Percentiles rank a stretch among this genome's conserved stretches.
Conservation (phyloP, 148 eudicot species). For the Euryodendron excelsum region DNA sequence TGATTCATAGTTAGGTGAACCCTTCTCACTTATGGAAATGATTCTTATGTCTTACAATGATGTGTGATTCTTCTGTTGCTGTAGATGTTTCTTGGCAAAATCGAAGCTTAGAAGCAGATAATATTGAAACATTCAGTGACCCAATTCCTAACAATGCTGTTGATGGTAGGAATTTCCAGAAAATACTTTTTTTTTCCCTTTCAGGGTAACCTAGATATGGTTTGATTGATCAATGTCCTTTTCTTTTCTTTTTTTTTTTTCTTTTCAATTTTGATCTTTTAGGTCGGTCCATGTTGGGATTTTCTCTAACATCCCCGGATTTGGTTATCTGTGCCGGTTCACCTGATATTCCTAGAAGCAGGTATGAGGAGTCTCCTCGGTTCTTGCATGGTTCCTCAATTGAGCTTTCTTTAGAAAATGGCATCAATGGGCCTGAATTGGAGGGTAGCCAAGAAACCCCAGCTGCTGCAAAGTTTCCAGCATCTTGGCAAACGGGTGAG, state of each 20-base stretch:
- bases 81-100: slow-evolving; percentile 13
- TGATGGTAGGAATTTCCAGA: slow-evolving; percentile 15
- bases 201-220: neutral
- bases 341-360: slow-evolving; percentile 46
- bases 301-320: slow-evolving; percentile 71
- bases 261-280: neutral
- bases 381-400: slow-evolving; percentile 40
- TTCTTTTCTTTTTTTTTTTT: neutral
- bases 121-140: slow-evolving; percentile 5
- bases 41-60: neutral
- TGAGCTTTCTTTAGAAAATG: slow-evolving; percentile 82
- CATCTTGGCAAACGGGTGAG: slow-evolving; percentile 33
- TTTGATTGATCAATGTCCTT: neutral
- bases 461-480: slow-evolving; percentile 32
- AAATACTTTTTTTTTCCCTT: neutral
- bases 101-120: slow-evolving; percentile 8
- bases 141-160: slow-evolving; percentile 9
- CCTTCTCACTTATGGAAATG: neutral
- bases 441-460: slow-evolving; percentile 26
- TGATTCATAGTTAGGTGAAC: neutral
- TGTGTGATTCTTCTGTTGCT: neutral
- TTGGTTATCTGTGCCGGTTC: slow-evolving; percentile 64
- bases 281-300: slow-evolving; percentile 53
- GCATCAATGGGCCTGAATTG: slow-evolving; percentile 61
- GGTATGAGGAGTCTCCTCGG: slow-evolving; percentile 43